Evolutionary conservation across 352 stramenopile genomes (phyloP), one percentile per base, ranked within the genome.

Genomic region (Pythium guiyangense): DNA sequence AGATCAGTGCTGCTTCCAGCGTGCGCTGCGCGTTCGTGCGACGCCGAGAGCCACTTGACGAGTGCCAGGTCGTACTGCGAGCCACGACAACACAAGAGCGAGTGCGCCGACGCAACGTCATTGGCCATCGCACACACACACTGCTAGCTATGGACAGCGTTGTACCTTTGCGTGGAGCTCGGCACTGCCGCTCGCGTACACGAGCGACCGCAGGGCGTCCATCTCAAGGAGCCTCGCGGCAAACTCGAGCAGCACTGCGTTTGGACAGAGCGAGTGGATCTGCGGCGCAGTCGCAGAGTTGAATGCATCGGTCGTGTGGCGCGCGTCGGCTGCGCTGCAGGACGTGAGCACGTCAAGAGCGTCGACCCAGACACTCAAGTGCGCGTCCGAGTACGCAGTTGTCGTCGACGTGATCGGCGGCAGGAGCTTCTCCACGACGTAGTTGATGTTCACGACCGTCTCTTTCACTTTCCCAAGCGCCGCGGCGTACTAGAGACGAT

Each of bases 31-130:
- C 78, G 20, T 18, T 71, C 66, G 52, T 79, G 61, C 4, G 79
- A 85, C 12, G 71, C 84, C 84, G 80, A 93, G 45, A 91, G 59
- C 79, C 77, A 93, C 67, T 88, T 93, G 39, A 64, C 79, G 12
- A 91, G 53, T 1, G 69, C 70, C 4, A 91, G 59, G 35, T 93
- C 69, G 51, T 88, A 91, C 84, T 93, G 57, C 26, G 2, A 12
- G n/a, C 6, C 8, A 22, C 1, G 8, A 11, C 47, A 27, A 43
- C 18, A 52, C 39, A 34, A 12, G 52, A 9, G 20, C 40, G 42
- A 52, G 52, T 44, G 37, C 3, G 37, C 8, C 12, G 5, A 44
- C 12, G 8, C 4, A 44, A 10, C 11, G 11, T 2, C 37, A 44
- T 4, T 57, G 29, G 31, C 37, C 3, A 45, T 17, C 17, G 15